phyloP scores from a whole-genome alignment of 305 asterid species.

The Withania somnifera region DNA sequence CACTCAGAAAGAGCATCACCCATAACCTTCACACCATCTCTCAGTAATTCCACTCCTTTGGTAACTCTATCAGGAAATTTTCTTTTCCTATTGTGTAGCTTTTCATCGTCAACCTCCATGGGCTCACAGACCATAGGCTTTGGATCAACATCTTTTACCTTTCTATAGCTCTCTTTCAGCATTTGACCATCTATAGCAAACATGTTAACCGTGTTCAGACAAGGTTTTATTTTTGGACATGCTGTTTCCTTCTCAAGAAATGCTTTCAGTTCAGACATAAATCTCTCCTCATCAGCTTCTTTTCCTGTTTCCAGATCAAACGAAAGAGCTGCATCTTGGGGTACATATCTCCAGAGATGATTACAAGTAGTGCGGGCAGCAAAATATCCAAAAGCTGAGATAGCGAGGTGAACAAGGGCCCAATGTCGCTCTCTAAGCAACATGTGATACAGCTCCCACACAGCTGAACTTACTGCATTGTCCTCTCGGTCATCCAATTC shows the following conservation, averaged over 20 bases:
- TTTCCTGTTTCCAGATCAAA: slow-evolving; percentile 63
- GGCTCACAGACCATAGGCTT: slow-evolving; percentile 21
- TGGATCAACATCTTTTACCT: slow-evolving; percentile 7
- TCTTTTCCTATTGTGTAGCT: slow-evolving; percentile 51
- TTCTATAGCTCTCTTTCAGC: slow-evolving; percentile 30
- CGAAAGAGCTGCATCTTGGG: slow-evolving; percentile 82
- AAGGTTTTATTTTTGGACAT: slow-evolving; percentile 20
- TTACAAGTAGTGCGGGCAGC: slow-evolving; percentile 71
- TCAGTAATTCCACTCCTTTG: slow-evolving; percentile 70
- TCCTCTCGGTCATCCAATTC: slow-evolving; percentile 46
- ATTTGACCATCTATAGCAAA: slow-evolving; percentile 47
- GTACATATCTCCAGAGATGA: slow-evolving; percentile 89
- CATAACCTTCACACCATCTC: slow-evolving; percentile 68
- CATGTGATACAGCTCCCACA: slow-evolving; percentile 75
- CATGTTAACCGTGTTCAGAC: slow-evolving; percentile 28
- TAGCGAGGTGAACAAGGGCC: slow-evolving; percentile 74
- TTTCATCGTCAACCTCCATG: slow-evolving; percentile 62
- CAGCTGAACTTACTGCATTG: slow-evolving; percentile 43
- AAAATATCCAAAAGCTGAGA: slow-evolving; percentile 71
- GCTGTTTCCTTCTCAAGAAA: slow-evolving; percentile 77
- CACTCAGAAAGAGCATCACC: slow-evolving; percentile 60
- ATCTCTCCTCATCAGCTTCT: slow-evolving; percentile 60
- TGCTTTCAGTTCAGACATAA: slow-evolving; percentile 70
- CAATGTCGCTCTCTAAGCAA: slow-evolving; percentile 72
- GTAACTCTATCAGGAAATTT: slow-evolving; percentile 70